Evolutionary conservation across 352 stramenopile genomes (phyloP).

Genomic region (Phytophthora uliginosa): DNA sequence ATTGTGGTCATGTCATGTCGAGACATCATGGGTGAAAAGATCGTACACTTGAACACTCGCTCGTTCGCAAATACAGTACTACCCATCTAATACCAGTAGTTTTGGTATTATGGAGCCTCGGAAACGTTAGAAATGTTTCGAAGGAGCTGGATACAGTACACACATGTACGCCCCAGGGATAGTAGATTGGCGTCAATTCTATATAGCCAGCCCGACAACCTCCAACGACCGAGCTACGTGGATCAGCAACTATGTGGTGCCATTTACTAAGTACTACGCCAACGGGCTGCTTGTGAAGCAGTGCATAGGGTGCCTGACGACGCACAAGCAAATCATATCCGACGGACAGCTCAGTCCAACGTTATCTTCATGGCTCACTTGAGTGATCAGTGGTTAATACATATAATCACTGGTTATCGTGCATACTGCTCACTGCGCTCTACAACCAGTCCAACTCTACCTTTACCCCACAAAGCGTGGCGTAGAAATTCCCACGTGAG

Average conservation of each 20-base stretch:
- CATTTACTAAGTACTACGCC: too few relatives aligned
- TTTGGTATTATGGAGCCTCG: neutral
- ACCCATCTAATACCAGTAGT: too few relatives aligned
- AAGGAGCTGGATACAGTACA: neutral
- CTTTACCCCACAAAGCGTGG: slow-evolving; percentile 4
- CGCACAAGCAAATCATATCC: neutral
- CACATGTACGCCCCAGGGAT: too few relatives aligned
- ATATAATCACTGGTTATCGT: neutral
- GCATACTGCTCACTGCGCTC: neutral
- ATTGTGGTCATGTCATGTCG: too few relatives aligned
- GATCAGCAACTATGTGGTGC: too few relatives aligned
- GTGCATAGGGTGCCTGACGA: neutral
- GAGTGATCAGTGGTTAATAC: neutral
- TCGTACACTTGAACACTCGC: too few relatives aligned
- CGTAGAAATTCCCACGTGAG: neutral
- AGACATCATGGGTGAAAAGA: too few relatives aligned
- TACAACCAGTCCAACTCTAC: neutral
- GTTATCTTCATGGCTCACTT: neutral
- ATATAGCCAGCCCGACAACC: too few relatives aligned
- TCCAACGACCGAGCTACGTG: too few relatives aligned
- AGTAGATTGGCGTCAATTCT: too few relatives aligned
- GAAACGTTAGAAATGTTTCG: neutral
- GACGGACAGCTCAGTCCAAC: neutral
- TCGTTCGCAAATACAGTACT: too few relatives aligned
- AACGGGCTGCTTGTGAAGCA: neutral